Evolutionary conservation across 495 filamentous ascomycete species (phyloP).

Genomic region (Pyrenopolyporus hunteri): DNA sequence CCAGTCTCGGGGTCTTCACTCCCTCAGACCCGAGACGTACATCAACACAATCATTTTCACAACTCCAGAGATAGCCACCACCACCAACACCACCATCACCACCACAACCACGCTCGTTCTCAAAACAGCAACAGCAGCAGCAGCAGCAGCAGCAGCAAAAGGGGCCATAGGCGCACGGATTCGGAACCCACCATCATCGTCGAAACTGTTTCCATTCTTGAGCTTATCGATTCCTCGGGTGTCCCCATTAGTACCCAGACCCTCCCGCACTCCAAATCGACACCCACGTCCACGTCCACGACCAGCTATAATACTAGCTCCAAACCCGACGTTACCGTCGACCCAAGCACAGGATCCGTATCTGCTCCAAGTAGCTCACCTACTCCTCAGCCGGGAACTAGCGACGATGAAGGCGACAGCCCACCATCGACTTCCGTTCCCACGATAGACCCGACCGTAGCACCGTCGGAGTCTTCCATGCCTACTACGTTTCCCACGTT

Average conservation of each 20-base stretch:
- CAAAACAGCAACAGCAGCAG: conserved; percentile 20
- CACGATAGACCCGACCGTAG: conserved; percentile 43
- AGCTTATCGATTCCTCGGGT: conserved; percentile 56
- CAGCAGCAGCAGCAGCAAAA: conserved; percentile 27
- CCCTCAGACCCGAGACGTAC: conserved; percentile 56
- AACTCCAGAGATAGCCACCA: conserved; percentile 41
- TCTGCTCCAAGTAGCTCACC: conserved; percentile 6
- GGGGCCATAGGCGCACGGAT: conserved; percentile 39
- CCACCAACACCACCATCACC: conserved; percentile 41
- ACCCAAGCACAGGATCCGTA: conserved; percentile 14
- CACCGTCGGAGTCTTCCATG: conserved; percentile 44
- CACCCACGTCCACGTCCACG: conserved; percentile 13
- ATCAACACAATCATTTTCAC: conserved; percentile 45
- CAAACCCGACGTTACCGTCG: conserved; percentile 13
- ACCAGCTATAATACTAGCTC: conserved; percentile 8
- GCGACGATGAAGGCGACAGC: conserved; percentile 36
- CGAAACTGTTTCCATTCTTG: conserved; percentile 56
- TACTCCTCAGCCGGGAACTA: conserved; percentile 22
- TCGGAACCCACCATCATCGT: conserved; percentile 50
- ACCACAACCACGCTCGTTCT: conserved; percentile 48
- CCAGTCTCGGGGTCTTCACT: conserved; percentile 58
- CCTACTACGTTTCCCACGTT: conserved; percentile 44
- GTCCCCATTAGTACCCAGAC: conserved; percentile 47
- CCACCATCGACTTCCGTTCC: conserved; percentile 28
- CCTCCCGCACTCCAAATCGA: conserved; percentile 34